Evolutionary conservation across 2,329 filamentous ascomycete genomes (phyloP).

Genomic region (Fusarium sp.): DNA sequence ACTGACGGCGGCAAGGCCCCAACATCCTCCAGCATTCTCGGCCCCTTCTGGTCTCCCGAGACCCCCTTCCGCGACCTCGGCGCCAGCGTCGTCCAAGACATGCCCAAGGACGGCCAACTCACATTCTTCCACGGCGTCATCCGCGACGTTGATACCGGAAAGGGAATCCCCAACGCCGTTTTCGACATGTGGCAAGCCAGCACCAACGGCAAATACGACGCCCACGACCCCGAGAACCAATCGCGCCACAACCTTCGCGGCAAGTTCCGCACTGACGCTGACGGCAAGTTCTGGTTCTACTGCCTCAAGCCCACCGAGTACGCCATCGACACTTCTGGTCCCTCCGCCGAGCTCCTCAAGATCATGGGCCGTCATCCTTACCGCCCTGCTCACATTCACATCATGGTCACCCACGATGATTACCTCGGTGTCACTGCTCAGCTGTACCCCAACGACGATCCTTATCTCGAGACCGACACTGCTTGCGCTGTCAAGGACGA

Average conservation of each 20-base stretch:
- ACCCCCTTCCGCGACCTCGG: conserved; percentile 77
- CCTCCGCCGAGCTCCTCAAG: conserved; percentile 52
- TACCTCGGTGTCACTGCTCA: conserved; percentile 80
- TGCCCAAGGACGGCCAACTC: conserved; percentile 65
- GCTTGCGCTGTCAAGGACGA: conserved; percentile 65
- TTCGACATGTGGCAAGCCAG: conserved; percentile 84
- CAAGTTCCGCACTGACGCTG: conserved; percentile 76
- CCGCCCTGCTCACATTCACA: conserved; percentile 61
- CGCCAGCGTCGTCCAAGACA: conserved; percentile 71
- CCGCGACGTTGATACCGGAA: conserved; percentile 70
- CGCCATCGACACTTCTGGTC: conserved; percentile 72
- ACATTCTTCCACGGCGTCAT: conserved; percentile 76
- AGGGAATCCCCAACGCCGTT: conserved; percentile 72
- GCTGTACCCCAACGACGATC: conserved; percentile 75
- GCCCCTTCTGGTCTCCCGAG: conserved; percentile 80
- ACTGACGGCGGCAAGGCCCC: conserved; percentile 69
- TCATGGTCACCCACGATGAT: conserved; percentile 67
- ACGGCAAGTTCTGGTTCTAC: conserved; percentile 78
- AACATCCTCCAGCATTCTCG: conserved; percentile 80
- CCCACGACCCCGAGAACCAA: conserved; percentile 78
- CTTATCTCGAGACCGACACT: conserved; percentile 63
- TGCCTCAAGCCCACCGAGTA: conserved; percentile 79
- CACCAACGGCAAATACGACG: conserved; percentile 79
- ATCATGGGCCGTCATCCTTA: conserved; percentile 60
- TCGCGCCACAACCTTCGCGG: conserved; percentile 78